A percentile compares a stretch with the other conserved stretches of the same genome.
Conservation (phyloP, 139 green algal genomes). For the Chlorella sorokiniana region DNA sequence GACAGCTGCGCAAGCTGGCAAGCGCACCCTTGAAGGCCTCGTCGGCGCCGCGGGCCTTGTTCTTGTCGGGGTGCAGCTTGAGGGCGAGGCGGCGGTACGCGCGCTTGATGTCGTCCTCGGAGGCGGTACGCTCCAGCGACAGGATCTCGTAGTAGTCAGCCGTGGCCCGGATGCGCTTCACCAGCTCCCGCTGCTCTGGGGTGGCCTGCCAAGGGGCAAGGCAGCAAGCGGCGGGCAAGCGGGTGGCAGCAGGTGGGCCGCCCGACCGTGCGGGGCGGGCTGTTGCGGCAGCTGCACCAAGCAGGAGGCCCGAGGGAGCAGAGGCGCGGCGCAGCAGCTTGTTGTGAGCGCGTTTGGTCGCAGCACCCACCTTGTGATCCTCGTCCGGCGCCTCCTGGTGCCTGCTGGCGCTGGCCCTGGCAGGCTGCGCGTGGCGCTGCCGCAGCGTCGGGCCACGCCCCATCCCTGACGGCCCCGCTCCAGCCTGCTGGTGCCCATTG, state of each 20-base stretch:
- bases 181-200: constrained; percentile 56
- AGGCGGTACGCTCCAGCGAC: constrained; percentile 23
- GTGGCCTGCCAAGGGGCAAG: constrained; percentile 35
- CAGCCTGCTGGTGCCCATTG: constrained; percentile 1
- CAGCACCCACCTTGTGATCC: constrained; percentile 29
- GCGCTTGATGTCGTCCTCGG: constrained; percentile 79
- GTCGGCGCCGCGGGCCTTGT: constrained; percentile 61
- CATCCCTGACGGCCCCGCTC: constrained; percentile 13
- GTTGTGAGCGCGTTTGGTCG: not conserved
- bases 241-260: no score
- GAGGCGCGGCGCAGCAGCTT: not conserved
- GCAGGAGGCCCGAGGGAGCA: not conserved
- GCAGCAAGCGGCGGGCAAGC: not conserved
- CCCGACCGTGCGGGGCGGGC: not conserved
- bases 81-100: constrained; percentile 88
- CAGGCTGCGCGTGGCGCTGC: not conserved
- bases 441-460: constrained; percentile 5
- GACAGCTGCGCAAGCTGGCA: no score
- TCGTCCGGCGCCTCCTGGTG: constrained; percentile 7
- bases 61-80: constrained; percentile 94
- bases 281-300: not conserved
- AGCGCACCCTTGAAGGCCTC: constrained; percentile 66
- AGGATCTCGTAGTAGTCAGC: constrained; percentile 64
- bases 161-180: constrained; percentile 27
- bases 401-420: not conserved